phyloP scores from a whole-genome alignment of 352 stramenopile genomes.

The Globisporangium nodosum region DNA sequence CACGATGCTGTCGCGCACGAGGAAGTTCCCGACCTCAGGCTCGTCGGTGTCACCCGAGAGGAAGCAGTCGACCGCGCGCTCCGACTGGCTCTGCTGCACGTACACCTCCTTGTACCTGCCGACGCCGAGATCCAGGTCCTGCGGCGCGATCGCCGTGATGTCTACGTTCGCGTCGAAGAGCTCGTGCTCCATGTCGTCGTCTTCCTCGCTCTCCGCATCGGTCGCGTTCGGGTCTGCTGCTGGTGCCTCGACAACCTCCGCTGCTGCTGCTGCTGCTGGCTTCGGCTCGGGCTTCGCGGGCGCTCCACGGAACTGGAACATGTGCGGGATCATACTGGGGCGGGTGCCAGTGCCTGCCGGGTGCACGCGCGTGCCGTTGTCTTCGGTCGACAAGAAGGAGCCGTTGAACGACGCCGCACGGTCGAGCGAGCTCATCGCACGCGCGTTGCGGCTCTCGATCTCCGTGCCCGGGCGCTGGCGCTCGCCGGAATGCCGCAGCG shows the following conservation, averaged over 20 bases:
- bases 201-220: constrained; percentile 17
- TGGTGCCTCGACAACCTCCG: neutral
- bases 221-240: constrained; percentile 2
- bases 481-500: constrained; percentile 9
- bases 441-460: constrained; percentile 14
- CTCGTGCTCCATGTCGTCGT: constrained; percentile 22
- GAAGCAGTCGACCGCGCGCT: constrained; percentile 48
- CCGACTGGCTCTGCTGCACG: constrained; percentile 20
- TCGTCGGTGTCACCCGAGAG: constrained; percentile 24
- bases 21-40: constrained; percentile 8
- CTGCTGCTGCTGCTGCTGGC: neutral
- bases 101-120: constrained; percentile 49
- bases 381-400: constrained; percentile 23
- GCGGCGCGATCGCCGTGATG: constrained; percentile 14
- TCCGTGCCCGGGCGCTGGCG: constrained; percentile 5
- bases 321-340: constrained; percentile 31
- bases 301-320: constrained; percentile 58
- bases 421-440: constrained; percentile 24
- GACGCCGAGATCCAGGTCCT: constrained; percentile 42
- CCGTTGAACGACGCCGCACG: constrained; percentile 5
- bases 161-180: constrained; percentile 17
- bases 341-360: constrained; percentile 16
- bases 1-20: constrained; percentile 10
- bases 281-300: constrained; percentile 19
- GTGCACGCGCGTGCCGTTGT: constrained; percentile 19